A percentile compares a stretch with the other conserved stretches of the same genome.
phyloP scores from a whole-genome alignment of 305 asterid species.

The Lippia alba region DNA sequence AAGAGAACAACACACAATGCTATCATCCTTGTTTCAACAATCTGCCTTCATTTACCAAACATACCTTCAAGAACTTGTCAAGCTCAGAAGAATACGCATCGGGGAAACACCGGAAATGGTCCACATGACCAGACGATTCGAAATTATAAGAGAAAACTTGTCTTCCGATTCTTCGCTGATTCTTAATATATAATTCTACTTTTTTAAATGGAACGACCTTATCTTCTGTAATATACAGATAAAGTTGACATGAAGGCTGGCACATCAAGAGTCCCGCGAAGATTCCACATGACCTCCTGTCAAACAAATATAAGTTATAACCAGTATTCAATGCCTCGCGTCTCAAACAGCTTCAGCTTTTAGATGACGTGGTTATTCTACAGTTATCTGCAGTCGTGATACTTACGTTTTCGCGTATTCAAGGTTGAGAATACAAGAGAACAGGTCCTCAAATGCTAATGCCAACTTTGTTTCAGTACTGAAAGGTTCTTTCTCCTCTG shows the following conservation, averaged over 20 bases:
- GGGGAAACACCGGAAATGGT: no score
- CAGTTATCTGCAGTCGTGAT: no score
- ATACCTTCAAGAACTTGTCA: no score
- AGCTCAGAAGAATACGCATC: no score
- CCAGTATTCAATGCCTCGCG: no score
- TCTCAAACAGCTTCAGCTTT: no score
- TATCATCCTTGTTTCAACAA: no score
- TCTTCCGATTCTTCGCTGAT: conserved; percentile 62
- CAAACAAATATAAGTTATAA: no score
- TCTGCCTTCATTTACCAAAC: no score
- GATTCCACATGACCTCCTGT: conserved; percentile 68
- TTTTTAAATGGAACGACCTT: conserved; percentile 73
- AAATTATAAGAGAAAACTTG: conserved; percentile 35
- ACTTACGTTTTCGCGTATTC: no score
- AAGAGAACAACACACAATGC: no score
- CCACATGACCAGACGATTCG: conserved; percentile 65
- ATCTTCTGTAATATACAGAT: conserved; percentile 79
- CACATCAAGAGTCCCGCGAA: conserved; percentile 47
- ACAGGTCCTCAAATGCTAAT: conserved; percentile 65
- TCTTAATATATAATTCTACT: conserved; percentile 63
- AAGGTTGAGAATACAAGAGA: conserved; percentile 56
- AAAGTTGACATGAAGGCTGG: conserved; percentile 80
- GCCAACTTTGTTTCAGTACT: conserved; percentile 40
- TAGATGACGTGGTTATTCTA: conserved; percentile 4
- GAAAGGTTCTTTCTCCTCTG: conserved; percentile 34